These are phyloP conservation scores for Ceratobasidium sp. DNA, from an alignment of 1,284 basidiomycete species.

Conservation along the genomic window DNA sequence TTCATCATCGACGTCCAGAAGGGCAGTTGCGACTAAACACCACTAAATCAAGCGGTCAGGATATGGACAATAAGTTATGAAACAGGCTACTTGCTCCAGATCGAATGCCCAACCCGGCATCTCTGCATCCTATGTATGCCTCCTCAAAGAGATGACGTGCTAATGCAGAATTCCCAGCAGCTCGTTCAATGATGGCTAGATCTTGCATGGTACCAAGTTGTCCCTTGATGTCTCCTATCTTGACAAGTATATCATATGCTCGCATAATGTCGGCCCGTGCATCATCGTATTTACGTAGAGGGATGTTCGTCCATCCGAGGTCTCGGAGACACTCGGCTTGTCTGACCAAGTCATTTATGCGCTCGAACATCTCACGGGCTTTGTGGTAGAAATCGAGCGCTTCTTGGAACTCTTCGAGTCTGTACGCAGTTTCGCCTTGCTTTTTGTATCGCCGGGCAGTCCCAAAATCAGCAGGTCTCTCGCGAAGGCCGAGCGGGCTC, in stretches of 20 bases:
- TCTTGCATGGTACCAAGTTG: not conserved
- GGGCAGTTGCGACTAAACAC: slow-evolving; percentile 7
- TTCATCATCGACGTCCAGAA: slow-evolving; percentile 9
- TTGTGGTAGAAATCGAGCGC: slow-evolving; percentile 1
- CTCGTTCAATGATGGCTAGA: not conserved
- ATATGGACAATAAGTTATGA: too few species aligned
- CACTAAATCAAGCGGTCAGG: not conserved
- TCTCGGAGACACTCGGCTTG: not conserved
- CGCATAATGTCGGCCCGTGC: not conserved
- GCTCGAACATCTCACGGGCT: not conserved
- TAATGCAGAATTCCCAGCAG: not conserved
- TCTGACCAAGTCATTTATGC: not conserved
- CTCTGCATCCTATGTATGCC: not conserved
- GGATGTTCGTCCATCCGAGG: not conserved
- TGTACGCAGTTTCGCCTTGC: not conserved
- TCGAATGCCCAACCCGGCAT: not conserved
- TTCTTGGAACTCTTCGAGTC: not conserved
- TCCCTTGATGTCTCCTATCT: not conserved
- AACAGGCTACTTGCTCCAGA: not conserved
- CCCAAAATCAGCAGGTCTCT: not conserved
- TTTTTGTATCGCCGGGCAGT: not conserved
- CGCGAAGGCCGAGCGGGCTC: not conserved
- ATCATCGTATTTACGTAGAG: not conserved
- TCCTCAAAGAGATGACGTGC: not conserved
- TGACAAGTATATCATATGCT: not conserved